These are phyloP conservation scores for Dictyostelium gargantuum DNA, from an alignment of 208 protist species.

Conservation along the genomic window DNA sequence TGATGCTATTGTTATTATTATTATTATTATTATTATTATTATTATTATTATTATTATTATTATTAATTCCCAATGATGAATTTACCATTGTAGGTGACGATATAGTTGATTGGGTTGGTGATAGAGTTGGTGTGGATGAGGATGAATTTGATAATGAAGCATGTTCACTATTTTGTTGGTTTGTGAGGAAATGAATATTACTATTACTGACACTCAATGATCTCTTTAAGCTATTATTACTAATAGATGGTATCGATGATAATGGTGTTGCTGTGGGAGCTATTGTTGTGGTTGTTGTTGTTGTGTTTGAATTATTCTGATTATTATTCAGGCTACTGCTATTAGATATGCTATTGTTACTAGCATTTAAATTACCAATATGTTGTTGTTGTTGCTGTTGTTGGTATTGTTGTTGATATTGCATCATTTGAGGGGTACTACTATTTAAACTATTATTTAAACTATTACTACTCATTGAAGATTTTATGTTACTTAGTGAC, in stretches of 20 bases:
- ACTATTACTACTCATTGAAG: neutral
- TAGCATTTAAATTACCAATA: neutral
- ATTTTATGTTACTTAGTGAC: neutral
- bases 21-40: no score
- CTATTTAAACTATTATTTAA: neutral
- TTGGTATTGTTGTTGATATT: neutral
- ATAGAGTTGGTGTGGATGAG: neutral
- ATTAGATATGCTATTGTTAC: neutral
- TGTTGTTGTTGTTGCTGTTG: neutral
- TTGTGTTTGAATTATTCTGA: neutral
- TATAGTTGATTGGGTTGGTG: neutral
- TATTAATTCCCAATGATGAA: no score
- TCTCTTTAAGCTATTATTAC: neutral
- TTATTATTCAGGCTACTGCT: neutral
- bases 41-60: no score
- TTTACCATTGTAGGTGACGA: neutral
- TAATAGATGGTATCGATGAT: no score
- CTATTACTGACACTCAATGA: neutral
- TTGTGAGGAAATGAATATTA: neutral
- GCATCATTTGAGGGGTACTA: neutral
- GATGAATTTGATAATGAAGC: neutral
- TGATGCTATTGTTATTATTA: neutral
- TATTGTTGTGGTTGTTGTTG: neutral
- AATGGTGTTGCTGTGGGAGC: neutral
- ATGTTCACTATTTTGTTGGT: neutral